These are phyloP conservation scores for Posidonia oceanica DNA, from an alignment of 116 monocot species.

Conservation along the genomic window DNA sequence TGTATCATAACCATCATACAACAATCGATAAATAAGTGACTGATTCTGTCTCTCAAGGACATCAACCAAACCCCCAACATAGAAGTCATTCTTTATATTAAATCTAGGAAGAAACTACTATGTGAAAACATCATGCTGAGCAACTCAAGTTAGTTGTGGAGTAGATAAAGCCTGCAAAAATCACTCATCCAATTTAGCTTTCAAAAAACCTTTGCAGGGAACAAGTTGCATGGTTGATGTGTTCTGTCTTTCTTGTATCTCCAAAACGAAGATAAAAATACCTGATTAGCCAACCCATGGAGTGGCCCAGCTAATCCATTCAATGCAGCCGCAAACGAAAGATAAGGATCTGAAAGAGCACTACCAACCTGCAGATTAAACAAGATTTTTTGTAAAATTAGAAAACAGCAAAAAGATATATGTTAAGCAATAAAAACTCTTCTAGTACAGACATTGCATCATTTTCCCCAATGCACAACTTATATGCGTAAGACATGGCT, in stretches of 20 bases:
- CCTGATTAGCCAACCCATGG: constrained; percentile 99
- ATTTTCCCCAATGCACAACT: not conserved
- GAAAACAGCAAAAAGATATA: not conserved
- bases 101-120: too few relatives aligned
- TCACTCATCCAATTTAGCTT: too few relatives aligned
- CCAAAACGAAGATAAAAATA: not conserved
- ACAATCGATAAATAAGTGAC: too few relatives aligned
- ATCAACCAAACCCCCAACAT: too few relatives aligned
- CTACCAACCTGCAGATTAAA: constrained; percentile 65
- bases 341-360: constrained; percentile 94
- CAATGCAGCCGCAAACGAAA: constrained; percentile 90
- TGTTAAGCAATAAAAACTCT: not conserved
- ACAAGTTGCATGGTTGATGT: not conserved
- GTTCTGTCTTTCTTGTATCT: not conserved
- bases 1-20: too few relatives aligned
- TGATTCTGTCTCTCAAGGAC: too few relatives aligned
- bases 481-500: too few relatives aligned
- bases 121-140: too few relatives aligned
- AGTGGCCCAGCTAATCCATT: constrained; percentile 99
- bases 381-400: not conserved
- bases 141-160: too few relatives aligned
- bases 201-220: too few relatives aligned
- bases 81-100: too few relatives aligned
- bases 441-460: not conserved
- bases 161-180: too few relatives aligned